Base-by-base conservation (phyloP, 2,329 filamentous ascomycete species). In the Macroventuria anomochaeta region DNA sequence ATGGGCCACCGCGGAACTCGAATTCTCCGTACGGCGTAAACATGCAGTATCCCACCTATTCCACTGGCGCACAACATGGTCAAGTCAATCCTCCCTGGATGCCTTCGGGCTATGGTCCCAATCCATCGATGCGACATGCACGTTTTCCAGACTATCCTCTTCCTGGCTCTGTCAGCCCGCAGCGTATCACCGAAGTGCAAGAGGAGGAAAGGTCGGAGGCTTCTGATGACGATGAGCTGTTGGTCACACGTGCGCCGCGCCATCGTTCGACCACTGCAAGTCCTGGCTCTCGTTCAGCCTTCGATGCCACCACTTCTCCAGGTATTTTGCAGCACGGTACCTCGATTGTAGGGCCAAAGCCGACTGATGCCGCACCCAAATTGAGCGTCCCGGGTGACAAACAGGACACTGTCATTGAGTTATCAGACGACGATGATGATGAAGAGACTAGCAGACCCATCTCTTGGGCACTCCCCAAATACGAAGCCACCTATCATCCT, bases 181-280 rank as follows among this genome's bases (percentile, higher is more conserved):
- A 13, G 1, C 20, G 18, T 18, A 7, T 36, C 0, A 7, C n/a
- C 5, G 18, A 40, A 5, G 38, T 40, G 4, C 41, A 44, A 8
- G 36, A 38, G 1, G 39, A 37, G 5, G 44, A 43, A 5, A n/a
- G 44, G 7, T 26, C 25, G 3, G 39, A 46, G 8, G 33, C 2
- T 5, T 61, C 57, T 7, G 58, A 67, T 43, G 63, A 67, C 5
- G 61, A 64, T 28, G 57, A 67, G 31, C 61, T 64, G 1, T 38
- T 69, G 13, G 34, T 17, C 13, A 57, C 49, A 4, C 56, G 62
- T 7, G 28, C 49, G 2, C 51, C 40, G 8, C 60, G 54, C 18
- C 55, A 58, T 12, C 36, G 43, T 33, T 56, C 44, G 3, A 12
- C 7, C 8, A 20, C 38, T n/a, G 23, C 13, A 8, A 25, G 28